phyloP scores from a whole-genome alignment of 1,284 basidiomycete genomes.

The Rhodotorula mucilaginosa region DNA sequence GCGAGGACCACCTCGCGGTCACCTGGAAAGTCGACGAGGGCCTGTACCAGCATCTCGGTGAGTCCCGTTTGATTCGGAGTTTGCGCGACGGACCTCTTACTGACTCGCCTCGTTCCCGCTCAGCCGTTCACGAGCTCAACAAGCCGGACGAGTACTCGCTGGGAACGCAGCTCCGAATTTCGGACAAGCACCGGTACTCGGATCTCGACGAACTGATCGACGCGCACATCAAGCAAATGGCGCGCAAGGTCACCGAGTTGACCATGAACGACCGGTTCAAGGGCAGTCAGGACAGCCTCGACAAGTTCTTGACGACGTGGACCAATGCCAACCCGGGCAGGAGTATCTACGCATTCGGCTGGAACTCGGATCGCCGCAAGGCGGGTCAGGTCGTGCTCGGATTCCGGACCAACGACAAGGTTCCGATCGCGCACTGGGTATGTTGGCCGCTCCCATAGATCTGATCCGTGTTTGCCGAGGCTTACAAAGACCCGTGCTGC shows the following conservation, averaged over 20 bases:
- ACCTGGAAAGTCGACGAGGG: slow-evolving; percentile 99
- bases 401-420: slow-evolving; percentile 82
- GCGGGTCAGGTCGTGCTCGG: slow-evolving; percentile 92
- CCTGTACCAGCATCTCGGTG: slow-evolving; percentile 94
- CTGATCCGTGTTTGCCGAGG: not conserved
- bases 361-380: slow-evolving; percentile 68
- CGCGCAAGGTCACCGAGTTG: slow-evolving; percentile 88
- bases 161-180: slow-evolving; percentile 37
- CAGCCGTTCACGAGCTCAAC: slow-evolving; percentile 81
- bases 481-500: slow-evolving; percentile 1
- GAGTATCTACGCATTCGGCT: slow-evolving; percentile 92
- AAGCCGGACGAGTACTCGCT: slow-evolving; percentile 62
- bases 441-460: slow-evolving; percentile 36
- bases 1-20: slow-evolving; percentile 88
- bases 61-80: slow-evolving; percentile 25
- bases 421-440: slow-evolving; percentile 77
- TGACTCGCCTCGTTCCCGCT: slow-evolving; percentile 15
- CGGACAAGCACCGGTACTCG: slow-evolving; percentile 73
- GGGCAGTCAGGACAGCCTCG: slow-evolving; percentile 78
- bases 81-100: slow-evolving; percentile 14
- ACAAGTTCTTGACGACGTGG: slow-evolving; percentile 83
- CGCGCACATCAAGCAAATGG: slow-evolving; percentile 93
- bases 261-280: slow-evolving; percentile 97
- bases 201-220: slow-evolving; percentile 98
- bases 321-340: slow-evolving; percentile 89